Conservation (phyloP, 192 early-diverging fungal genomes). For the Borealophlyctis nickersoniae region DNA sequence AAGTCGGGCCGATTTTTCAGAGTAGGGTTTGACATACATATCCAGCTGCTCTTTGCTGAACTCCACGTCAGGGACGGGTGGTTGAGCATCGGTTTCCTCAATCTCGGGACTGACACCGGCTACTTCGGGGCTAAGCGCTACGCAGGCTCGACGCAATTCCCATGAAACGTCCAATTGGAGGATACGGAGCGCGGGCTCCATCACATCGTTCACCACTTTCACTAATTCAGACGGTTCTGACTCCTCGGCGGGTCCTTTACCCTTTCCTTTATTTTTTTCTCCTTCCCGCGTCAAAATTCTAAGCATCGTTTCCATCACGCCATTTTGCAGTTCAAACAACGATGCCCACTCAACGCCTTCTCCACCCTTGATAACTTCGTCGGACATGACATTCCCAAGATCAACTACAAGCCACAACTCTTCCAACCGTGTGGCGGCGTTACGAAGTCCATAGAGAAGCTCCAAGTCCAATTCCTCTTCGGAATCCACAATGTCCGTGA, state of each 20-base stretch:
- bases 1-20: constrained; percentile 10
- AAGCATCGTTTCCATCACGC: constrained; percentile 14
- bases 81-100: too few relatives aligned
- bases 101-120: too few relatives aligned
- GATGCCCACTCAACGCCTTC: constrained; percentile 5
- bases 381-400: constrained; percentile 10
- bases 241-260: not conserved
- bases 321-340: constrained; percentile 25
- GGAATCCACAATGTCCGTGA: not conserved
- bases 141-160: constrained; percentile 13
- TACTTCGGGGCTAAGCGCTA: too few relatives aligned
- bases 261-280: constrained; percentile 6
- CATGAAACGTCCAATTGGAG: constrained; percentile 22
- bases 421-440: constrained; percentile 18
- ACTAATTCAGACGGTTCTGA: constrained; percentile 1
- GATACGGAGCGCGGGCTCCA: constrained; percentile 11
- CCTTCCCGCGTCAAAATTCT: too few relatives aligned
- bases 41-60: constrained; percentile 3
- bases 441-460: constrained; percentile 11
- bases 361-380: not conserved
- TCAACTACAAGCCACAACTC: constrained; percentile 13
- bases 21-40: not conserved
- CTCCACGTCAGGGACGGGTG: too few relatives aligned
- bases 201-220: constrained; percentile 5
- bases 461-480: constrained; percentile 8